Evolutionary conservation across 2,329 filamentous ascomycete species (phyloP).

Genomic region (Aureobasidium sp.): DNA sequence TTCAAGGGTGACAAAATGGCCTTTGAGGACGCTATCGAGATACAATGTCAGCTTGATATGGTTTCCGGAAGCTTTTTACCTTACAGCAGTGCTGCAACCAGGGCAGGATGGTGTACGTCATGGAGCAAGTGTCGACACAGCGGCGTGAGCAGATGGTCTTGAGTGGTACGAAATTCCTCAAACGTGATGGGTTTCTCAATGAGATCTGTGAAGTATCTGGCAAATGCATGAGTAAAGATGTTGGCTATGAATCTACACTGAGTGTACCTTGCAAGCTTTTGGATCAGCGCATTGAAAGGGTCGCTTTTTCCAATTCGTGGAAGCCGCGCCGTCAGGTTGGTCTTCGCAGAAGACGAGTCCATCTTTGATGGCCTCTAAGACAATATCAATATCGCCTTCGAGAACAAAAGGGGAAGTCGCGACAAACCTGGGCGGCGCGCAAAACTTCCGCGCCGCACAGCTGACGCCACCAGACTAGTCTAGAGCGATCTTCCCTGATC

Average conservation of each 20-base stretch:
- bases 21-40: slow-evolving; percentile 57
- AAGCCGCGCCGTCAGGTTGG: neutral
- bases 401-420: neutral
- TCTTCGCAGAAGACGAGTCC: neutral
- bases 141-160: slow-evolving; percentile 49
- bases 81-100: slow-evolving; percentile 67
- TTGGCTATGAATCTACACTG: slow-evolving; percentile 21
- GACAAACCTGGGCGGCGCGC: neutral
- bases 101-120: slow-evolving; percentile 59
- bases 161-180: slow-evolving; percentile 64
- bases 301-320: slow-evolving; percentile 50
- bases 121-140: slow-evolving; percentile 59
- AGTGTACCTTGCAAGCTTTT: slow-evolving; percentile 54
- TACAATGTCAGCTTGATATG: slow-evolving; percentile 1
- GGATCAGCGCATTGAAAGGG: slow-evolving; percentile 56
- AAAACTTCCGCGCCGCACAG: neutral
- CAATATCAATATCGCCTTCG: neutral
- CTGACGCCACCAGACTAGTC: slow-evolving; percentile 1
- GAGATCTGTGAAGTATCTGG: slow-evolving; percentile 56
- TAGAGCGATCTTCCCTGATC: neutral
- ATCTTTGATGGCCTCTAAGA: neutral
- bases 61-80: neutral
- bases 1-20: slow-evolving; percentile 62
- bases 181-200: slow-evolving; percentile 62
- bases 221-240: slow-evolving; percentile 14